Percentiles rank a stretch among this genome's conserved stretches.
Evolutionary conservation across 345 rosid species (phyloP).

Genomic region (Camelina sativa): DNA sequence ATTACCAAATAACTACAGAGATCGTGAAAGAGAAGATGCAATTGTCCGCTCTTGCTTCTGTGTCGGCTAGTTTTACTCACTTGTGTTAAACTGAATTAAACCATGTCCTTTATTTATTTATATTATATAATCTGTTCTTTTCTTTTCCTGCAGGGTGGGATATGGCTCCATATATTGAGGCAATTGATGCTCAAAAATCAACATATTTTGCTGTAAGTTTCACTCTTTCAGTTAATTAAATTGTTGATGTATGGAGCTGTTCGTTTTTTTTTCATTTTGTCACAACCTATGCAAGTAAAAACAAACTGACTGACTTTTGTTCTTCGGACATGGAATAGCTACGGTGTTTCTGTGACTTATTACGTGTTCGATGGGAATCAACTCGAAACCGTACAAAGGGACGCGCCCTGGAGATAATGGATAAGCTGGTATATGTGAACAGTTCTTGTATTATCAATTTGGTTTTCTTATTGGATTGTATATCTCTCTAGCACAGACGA

Average conservation of each 20-base stretch:
- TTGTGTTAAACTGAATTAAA: neutral
- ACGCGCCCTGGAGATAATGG: constrained; percentile 91
- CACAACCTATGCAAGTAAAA: constrained; percentile 23
- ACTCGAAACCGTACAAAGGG: constrained; percentile 84
- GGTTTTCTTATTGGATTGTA: constrained; percentile 6
- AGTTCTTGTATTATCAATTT: neutral
- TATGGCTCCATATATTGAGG: constrained; percentile 96
- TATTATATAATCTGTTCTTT: constrained; percentile 27
- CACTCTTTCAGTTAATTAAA: neutral
- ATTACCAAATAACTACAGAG: constrained; percentile 9
- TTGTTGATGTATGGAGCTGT: neutral
- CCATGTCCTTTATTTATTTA: neutral
- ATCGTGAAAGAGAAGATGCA: constrained; percentile 9
- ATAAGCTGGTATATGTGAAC: constrained; percentile 65
- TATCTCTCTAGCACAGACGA: constrained; percentile 11
- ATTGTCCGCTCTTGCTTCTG: neutral
- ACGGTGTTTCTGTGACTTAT: constrained; percentile 61
- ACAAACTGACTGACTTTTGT: constrained; percentile 14
- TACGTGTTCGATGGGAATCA: constrained; percentile 91
- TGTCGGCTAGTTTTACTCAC: constrained; percentile 1
- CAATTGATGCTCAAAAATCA: constrained; percentile 81
- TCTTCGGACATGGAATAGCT: constrained; percentile 51
- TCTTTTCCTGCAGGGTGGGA: constrained; percentile 73
- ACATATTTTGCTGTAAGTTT: constrained; percentile 63
- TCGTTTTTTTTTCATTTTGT: neutral